Percentiles rank a stretch among this genome's conserved stretches.
These are phyloP conservation scores for Triglochin maritima DNA, from an alignment of 106 monocot species.

Conservation along the genomic window DNA sequence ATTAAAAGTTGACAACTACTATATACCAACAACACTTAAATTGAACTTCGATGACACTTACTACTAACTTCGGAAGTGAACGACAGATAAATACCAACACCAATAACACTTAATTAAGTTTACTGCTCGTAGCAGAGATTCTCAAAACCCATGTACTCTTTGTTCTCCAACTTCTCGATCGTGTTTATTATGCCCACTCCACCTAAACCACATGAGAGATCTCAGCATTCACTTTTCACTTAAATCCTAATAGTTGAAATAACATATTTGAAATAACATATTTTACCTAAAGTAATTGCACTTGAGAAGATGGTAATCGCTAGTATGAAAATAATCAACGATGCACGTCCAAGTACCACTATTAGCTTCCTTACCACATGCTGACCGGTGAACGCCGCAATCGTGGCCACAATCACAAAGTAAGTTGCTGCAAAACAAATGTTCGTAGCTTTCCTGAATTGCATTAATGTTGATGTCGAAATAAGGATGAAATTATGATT, in stretches of 20 bases:
- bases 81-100: too few species aligned
- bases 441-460: neutral
- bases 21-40: too few species aligned
- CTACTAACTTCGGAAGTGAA: too few species aligned
- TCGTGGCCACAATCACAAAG: constrained; percentile 41
- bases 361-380: constrained; percentile 43
- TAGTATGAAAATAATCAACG: constrained; percentile 45
- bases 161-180: constrained; percentile 43
- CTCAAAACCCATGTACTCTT: constrained; percentile 55
- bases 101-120: too few species aligned
- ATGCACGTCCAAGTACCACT: constrained; percentile 35
- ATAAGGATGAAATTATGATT: neutral
- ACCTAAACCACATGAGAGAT: constrained; percentile 20
- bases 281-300: constrained; percentile 45
- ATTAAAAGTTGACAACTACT: too few species aligned
- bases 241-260: neutral
- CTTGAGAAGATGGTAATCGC: constrained; percentile 48
- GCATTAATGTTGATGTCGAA: neutral
- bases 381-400: constrained; percentile 60
- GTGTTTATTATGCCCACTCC: constrained; percentile 52
- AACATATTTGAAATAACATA: neutral
- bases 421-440: constrained; percentile 30
- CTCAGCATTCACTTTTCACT: neutral
- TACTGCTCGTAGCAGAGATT: constrained; percentile 29
- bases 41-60: too few species aligned